phyloP scores from a whole-genome alignment of 73 alveolate species.

The Uronychia setigera region DNA sequence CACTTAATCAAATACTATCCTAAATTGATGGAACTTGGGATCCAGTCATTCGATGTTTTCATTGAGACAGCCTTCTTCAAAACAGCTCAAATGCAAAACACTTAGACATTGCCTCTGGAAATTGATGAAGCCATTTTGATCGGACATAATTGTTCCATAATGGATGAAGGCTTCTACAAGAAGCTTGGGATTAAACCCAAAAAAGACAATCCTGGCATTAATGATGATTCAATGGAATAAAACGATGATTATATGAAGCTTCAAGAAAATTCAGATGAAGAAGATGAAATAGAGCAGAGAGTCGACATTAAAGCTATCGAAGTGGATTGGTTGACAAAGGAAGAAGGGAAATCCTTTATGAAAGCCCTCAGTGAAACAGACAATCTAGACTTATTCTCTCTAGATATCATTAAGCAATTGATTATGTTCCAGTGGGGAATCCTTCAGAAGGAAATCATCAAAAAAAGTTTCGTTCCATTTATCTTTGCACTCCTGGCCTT shows the following conservation, averaged over 20 bases:
- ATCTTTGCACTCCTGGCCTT: slow-evolving; percentile 7
- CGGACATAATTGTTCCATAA: background rate
- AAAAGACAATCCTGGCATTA: background rate
- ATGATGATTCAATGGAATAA: too few species aligned
- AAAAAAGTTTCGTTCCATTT: slow-evolving; percentile 14
- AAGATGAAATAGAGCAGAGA: too few species aligned
- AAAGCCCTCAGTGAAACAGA: slow-evolving; percentile 13
- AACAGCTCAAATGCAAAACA: background rate
- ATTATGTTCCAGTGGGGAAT: slow-evolving; percentile 13
- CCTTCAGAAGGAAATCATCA: background rate
- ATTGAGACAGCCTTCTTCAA: background rate
- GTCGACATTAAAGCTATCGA: slow-evolving; percentile 19
- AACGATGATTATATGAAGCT: background rate
- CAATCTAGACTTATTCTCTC: slow-evolving; percentile 8
- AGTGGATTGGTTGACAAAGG: slow-evolving; percentile 14
- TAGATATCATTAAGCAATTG: slow-evolving; percentile 8
- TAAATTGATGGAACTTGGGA: background rate
- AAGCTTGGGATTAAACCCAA: background rate
- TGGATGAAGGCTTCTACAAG: background rate
- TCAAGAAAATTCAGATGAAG: slow-evolving; percentile 3
- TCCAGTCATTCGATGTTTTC: background rate
- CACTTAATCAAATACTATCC: background rate
- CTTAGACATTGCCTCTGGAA: background rate
- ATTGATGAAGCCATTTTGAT: background rate
- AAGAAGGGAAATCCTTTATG: slow-evolving; percentile 5